Evolutionary conservation across 129 eudicot species (phyloP), one percentile per base, ranked within the genome.

Genomic region (Pseudognaphalium luteoalbum): DNA sequence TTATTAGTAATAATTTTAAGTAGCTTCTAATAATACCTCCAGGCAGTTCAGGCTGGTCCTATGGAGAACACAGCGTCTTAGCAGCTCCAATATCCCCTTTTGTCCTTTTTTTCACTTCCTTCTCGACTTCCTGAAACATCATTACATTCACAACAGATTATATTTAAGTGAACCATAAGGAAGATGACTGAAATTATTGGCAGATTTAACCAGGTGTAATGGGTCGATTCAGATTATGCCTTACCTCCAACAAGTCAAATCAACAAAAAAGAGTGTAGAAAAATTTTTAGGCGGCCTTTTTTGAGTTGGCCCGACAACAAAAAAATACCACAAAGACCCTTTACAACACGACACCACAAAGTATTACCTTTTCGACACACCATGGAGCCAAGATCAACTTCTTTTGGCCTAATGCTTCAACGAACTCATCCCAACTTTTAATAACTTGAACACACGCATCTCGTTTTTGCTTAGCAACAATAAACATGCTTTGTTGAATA

Each of bases 371-470:
- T 86, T 50, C 91, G 85, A 88, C 97, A 65, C 96, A 91, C 97
- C 97, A 91, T 52, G 97, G 96, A 70, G 94, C 89, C 69, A 88
- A 81, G 60, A 88, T 84, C 86, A 86, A 61, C 70, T 88, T 88
- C 86, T 86, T 88, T 28, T 86, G 87, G 73, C 83, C 75, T 66
- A 86, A 62, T 51, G 90, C 90, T 72, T 76, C 83, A 6, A 73
- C 63, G 66, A 88, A 88, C 22, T 91, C 92, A 63, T 89, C 97
- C 97, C 97, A 91, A 4, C 90, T 88, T 42, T 60, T 83, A 6
- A 70, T 89, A 34, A 71, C 82, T 61, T 80, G 85, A 61, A 91
- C 79, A 83, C 92, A 91, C 1, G 85, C 92, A 79, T 91, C 97
- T 66, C 94, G 71, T 79, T 88, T 91, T 67, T 80, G 80, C 50